Evolutionary conservation across 805 yeast species (phyloP).

Genomic region (Trichomonascus vanleenenianus): DNA sequence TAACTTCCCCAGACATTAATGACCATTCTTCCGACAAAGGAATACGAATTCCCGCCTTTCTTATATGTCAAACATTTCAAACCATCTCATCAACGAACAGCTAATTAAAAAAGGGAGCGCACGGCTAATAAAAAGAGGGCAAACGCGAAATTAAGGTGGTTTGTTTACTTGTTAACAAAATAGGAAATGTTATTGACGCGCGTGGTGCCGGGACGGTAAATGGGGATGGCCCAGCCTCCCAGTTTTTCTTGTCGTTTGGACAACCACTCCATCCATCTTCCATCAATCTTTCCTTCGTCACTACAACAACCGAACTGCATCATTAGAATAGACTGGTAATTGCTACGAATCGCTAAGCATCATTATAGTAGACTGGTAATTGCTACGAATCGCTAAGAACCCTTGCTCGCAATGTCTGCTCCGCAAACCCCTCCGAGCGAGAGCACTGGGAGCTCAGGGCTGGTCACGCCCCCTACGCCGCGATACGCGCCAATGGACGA

Average conservation of each 20-base stretch:
- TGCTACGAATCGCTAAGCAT: not conserved
- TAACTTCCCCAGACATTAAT: no score
- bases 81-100: no score
- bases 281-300: not conserved
- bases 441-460: conserved; percentile 3
- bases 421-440: conserved; percentile 16
- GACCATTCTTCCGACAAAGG: no score
- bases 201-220: no score
- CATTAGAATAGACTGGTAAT: not conserved
- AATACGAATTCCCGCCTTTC: no score
- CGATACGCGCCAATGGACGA: conserved; percentile 21
- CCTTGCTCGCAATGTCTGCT: not conserved
- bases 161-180: no score
- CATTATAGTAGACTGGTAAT: not conserved
- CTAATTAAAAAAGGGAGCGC: no score
- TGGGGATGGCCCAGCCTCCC: no score
- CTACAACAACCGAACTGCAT: not conserved
- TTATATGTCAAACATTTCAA: no score
- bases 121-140: no score
- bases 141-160: no score
- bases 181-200: no score
- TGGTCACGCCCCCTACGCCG: conserved; percentile 19
- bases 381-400: not conserved
- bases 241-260: not conserved
- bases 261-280: not conserved